phyloP scores from a whole-genome alignment of 2,329 filamentous ascomycete genomes.

The Hypoxylon sp. region DNA sequence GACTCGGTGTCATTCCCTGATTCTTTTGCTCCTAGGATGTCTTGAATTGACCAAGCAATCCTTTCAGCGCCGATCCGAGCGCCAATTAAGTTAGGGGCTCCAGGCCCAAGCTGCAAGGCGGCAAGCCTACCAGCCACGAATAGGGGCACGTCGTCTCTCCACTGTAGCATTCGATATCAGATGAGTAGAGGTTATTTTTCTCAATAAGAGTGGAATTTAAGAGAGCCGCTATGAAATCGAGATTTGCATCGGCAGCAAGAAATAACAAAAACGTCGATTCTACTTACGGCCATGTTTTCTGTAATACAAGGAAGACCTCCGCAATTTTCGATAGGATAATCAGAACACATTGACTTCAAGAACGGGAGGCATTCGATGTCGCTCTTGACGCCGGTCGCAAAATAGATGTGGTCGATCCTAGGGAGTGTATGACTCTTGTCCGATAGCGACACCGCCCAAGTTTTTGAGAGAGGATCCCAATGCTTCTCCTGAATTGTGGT shows the following conservation, averaged over 20 bases:
- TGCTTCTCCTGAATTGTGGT: conserved; percentile 68
- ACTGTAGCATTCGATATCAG: conserved; percentile 57
- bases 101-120: conserved; percentile 77
- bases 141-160: conserved; percentile 79
- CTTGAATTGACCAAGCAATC: conserved; percentile 78
- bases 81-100: conserved; percentile 80
- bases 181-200: not conserved
- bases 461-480: conserved; percentile 64
- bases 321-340: conserved; percentile 73
- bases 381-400: conserved; percentile 79
- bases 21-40: conserved; percentile 62
- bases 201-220: not conserved
- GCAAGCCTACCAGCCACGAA: conserved; percentile 80
- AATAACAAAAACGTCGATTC: not conserved
- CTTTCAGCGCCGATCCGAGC: conserved; percentile 81
- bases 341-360: conserved; percentile 70
- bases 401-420: conserved; percentile 77
- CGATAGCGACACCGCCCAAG: conserved; percentile 59
- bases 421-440: conserved; percentile 66
- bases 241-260: not conserved
- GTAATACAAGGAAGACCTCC: conserved; percentile 81
- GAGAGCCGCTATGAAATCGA: not conserved
- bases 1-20: conserved; percentile 38
- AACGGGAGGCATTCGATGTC: conserved; percentile 74
- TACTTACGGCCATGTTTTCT: conserved; percentile 73